Evolutionary conservation across 345 rosid species (phyloP), one percentile per base, ranked within the genome.

Genomic region (Corchorus capsularis): DNA sequence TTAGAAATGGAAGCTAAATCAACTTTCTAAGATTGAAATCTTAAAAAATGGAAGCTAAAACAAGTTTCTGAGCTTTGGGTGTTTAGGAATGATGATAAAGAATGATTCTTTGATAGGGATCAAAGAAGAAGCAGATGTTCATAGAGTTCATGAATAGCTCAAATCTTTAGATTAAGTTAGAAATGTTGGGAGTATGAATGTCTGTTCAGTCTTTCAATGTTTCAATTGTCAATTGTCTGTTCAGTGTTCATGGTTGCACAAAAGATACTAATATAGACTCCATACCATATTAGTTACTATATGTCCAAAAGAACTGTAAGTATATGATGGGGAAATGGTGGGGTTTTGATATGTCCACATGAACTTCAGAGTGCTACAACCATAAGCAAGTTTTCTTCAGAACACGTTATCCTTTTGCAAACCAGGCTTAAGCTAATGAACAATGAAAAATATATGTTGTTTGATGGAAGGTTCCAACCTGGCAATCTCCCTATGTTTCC

Each of bases 211-310:
- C 27, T 27, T 27, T 27, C 27, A 27, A 27, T 27, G 27, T 27
- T 63, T 63, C 69, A 9, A 22, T 1, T 69, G 63, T 27, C 37
- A 57, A 45, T 56, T 12, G 46, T 80, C 59, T 56, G 52, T 79
- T 76, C 69, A 63, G 13, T 71, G 19, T 4, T 10, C 67, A 63
- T 34, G 73, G 19, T 4, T 10, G 54, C 27, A 61, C 90, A 96
- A 78, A 91, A 93, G 56, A 94, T 68, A 62, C 62, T 8, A 6
- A n/a, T n/a, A n/a, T 17, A 17, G 59, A n/a, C 27, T 45, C 7
- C 22, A 2, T 6, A 54, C 27, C 27, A 27, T 27, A 27, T 54
- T 17, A 17, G 22, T 54, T 54, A 54, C 59, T 17, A 54, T 53
- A 54, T 53, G 17, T 9, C 9, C 9, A 17, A 53, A 17, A 53